Conservation (phyloP, 2,329 filamentous ascomycete species). For the Arthrobotrys musiformis region DNA sequence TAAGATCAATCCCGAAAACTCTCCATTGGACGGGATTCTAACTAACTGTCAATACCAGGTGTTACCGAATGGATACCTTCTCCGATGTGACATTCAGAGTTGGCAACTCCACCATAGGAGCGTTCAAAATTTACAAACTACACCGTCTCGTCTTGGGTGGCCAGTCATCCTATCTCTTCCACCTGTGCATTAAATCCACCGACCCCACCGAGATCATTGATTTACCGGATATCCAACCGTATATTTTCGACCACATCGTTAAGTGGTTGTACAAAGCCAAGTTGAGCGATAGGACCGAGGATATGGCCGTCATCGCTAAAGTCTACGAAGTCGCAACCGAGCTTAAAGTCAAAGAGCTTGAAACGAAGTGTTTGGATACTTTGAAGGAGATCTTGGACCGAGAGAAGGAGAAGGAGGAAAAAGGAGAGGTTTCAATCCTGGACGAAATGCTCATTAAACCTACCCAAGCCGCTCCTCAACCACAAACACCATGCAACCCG, state of each 20-base stretch:
- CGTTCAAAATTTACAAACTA: neutral
- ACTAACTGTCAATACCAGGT: neutral
- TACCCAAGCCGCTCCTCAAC: neutral
- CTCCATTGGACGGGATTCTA: neutral
- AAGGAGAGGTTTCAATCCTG: neutral
- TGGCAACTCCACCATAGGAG: neutral
- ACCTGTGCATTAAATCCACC: neutral
- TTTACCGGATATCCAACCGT: conserved; percentile 12
- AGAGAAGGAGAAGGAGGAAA: conserved; percentile 12
- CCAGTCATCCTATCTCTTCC: conserved; percentile 12
- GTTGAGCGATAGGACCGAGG: neutral
- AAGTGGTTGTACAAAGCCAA: conserved; percentile 38
- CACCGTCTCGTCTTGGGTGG: conserved; percentile 31
- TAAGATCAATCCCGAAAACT: neutral
- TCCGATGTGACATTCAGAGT: conserved; percentile 31
- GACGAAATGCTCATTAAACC: neutral
- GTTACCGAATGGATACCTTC: conserved; percentile 17
- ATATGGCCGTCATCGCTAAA: conserved; percentile 9
- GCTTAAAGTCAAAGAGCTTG: conserved; percentile 11
- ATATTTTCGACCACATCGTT: conserved; percentile 42
- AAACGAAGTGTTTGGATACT: neutral
- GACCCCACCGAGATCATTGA: neutral
- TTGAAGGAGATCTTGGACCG: neutral
- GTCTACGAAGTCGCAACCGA: conserved; percentile 16
- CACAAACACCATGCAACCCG: no score